Evolutionary conservation across 2,329 filamentous ascomycete species (phyloP), one percentile per base, ranked within the genome.

Genomic region (Drechslerella stenobrocha): DNA sequence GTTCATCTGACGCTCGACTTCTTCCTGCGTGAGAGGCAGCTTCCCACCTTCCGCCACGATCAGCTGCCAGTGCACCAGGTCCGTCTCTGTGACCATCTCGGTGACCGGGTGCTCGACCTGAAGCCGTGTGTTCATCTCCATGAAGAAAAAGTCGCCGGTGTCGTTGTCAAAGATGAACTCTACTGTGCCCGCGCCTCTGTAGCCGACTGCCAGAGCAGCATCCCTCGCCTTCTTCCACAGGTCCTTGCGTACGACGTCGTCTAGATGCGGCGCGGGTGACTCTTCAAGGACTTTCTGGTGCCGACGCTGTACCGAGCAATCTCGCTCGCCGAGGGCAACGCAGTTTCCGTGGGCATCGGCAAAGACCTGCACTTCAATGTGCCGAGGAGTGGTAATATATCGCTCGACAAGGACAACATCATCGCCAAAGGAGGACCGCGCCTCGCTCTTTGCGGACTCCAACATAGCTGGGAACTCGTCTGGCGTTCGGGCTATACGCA

Each of bases 101-200:
- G 86, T 97, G 18, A 97, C 93, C 0, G 93, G 93, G 74, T 98
- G 93, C 78, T 98, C 93, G 50, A 98, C 93, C 77, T 98, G 93
- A 18, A 98, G 80, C 52, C 93, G 83, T 0, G 93, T 76, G 40
- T 89, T 87, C 82, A 89, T 88, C 77, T 89, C 87, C 82, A 88
- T 87, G 72, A 89, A 89, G 76, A 84, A 96, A 76, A 93, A 96
- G 42, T 87, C 83, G 47, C 85, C 88, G 3, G 84, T 86, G 72
- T 89, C 84, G 74, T 90, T 88, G 76, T 96, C 90, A 3, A 95
- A 86, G 42, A 96, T 87, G 74, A 91, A 96, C 77, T 96, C 90
- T 18, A 96, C 87, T 0, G 90, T 96, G 1, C 90, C 90, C 6
- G 89, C 90, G 4, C 88, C 89, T n/a, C 87, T 87, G 73, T 96